Percentiles rank a stretch among this genome's conserved stretches.
Conservation (phyloP, 2,329 filamentous ascomycete species). For the Paracamarosporium sp. region DNA sequence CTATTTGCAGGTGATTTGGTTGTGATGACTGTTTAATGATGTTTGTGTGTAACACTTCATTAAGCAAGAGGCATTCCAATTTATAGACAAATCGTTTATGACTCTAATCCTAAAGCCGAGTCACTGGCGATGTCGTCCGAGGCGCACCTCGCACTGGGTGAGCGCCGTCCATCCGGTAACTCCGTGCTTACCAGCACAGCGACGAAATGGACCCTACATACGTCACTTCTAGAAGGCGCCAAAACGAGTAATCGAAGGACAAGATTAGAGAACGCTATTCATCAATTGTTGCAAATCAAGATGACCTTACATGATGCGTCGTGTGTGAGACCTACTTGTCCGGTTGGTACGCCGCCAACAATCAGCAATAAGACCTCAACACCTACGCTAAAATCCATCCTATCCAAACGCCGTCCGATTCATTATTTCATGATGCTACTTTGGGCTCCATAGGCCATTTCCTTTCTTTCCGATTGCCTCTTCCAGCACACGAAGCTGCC, state of each 20-base stretch:
- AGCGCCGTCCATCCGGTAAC: neutral
- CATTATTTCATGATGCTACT: neutral
- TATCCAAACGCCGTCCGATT: neutral
- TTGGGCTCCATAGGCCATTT: slow-evolving; percentile 22
- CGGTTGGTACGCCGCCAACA: neutral
- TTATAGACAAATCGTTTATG: neutral
- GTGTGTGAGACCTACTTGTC: neutral
- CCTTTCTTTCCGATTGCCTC: slow-evolving; percentile 18
- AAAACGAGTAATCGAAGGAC: neutral
- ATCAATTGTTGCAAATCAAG: neutral
- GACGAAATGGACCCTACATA: neutral
- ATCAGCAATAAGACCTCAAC: slow-evolving; percentile 1
- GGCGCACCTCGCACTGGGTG: neutral
- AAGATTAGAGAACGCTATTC: neutral
- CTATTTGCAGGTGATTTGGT: neutral
- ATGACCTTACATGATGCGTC: neutral
- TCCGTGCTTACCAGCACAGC: slow-evolving; percentile 2
- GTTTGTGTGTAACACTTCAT: too few relatives aligned
- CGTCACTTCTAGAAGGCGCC: neutral
- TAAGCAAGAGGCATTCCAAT: neutral
- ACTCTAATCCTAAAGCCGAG: neutral
- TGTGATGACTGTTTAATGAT: neutral
- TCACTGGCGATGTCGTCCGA: neutral
- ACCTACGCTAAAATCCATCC: neutral
- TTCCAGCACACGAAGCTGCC: slow-evolving; percentile 62